Evolutionary conservation across 2,329 filamentous ascomycete species (phyloP).

Genomic region (Penicillium sp.): DNA sequence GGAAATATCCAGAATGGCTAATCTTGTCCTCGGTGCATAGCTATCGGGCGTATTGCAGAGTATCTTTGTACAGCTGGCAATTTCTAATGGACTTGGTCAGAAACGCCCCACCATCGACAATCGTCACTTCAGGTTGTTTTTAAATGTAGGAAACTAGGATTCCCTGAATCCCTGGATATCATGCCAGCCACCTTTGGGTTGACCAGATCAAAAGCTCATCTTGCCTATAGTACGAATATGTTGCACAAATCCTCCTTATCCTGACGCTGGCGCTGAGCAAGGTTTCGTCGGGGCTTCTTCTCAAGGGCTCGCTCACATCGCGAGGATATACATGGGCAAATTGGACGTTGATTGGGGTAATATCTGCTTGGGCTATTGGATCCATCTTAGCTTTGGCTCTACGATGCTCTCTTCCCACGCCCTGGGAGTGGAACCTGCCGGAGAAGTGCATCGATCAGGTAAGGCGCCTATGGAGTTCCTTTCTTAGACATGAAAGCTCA

Average conservation of each 20-base stretch:
- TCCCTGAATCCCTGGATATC: neutral
- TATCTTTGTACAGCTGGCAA: conserved; percentile 21
- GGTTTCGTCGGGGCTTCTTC: conserved; percentile 19
- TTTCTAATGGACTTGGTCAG: conserved; percentile 20
- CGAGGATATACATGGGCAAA: conserved; percentile 10
- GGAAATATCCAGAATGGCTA: neutral
- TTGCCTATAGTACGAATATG: conserved; percentile 17
- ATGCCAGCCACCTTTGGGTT: neutral
- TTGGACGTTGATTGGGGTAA: conserved; percentile 13
- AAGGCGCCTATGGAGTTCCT: neutral
- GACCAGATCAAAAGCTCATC: neutral
- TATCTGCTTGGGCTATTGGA: conserved; percentile 18
- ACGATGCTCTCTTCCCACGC: conserved; percentile 19
- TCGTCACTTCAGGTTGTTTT: conserved; percentile 9
- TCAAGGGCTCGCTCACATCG: conserved; percentile 20
- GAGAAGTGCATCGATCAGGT: conserved; percentile 20
- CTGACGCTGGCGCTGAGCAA: conserved; percentile 19
- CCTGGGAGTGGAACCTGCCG: conserved; percentile 15
- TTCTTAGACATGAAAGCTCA: neutral
- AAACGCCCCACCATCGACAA: conserved; percentile 9
- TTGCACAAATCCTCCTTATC: conserved; percentile 21
- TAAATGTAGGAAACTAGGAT: conserved; percentile 14
- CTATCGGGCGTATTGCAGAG: conserved; percentile 20
- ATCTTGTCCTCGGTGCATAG: neutral
- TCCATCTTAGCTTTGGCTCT: conserved; percentile 20